Conservation (phyloP, 2,329 filamentous ascomycete species). For the Diaporthe ilicicola region DNA sequence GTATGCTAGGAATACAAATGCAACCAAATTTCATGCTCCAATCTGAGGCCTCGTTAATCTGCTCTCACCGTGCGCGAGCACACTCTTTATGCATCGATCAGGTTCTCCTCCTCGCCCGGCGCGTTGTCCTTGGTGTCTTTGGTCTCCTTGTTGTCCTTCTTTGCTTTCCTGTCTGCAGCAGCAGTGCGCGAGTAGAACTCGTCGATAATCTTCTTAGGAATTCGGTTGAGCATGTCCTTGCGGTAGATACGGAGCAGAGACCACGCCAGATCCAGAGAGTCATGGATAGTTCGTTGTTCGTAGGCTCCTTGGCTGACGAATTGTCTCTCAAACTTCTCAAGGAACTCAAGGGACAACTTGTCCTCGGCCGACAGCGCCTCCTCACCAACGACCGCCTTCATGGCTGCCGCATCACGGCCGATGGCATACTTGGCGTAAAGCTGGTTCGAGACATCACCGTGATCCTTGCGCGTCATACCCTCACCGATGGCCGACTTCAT, state of each 20-base stretch:
- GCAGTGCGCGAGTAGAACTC: slow-evolving; percentile 81
- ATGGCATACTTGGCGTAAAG: slow-evolving; percentile 99
- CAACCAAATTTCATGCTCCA: slow-evolving; percentile 27
- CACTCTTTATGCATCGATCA: slow-evolving; percentile 46
- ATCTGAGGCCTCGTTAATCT: slow-evolving; percentile 20
- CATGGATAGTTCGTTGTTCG: slow-evolving; percentile 89
- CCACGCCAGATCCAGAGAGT: slow-evolving; percentile 96
- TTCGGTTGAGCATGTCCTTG: slow-evolving; percentile 97
- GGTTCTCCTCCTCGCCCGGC: slow-evolving; percentile 43
- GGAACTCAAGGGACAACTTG: slow-evolving; percentile 97
- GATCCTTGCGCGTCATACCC: slow-evolving; percentile 94
- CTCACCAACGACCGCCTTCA: slow-evolving; percentile 99
- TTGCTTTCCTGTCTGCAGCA: slow-evolving; percentile 66
- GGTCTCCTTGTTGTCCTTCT: slow-evolving; percentile 59
- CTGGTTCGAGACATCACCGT: slow-evolving; percentile 99
- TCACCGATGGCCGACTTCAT: slow-evolving; percentile 99
- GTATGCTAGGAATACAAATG: slow-evolving; percentile 33
- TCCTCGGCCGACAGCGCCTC: slow-evolving; percentile 95
- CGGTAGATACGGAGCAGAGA: slow-evolving; percentile 96
- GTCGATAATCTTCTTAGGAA: slow-evolving; percentile 82
- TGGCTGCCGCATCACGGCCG: slow-evolving; percentile 95
- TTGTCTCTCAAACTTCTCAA: slow-evolving; percentile 96
- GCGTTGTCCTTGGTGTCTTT: slow-evolving; percentile 39
- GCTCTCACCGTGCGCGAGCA: not conserved
- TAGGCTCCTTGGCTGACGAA: slow-evolving; percentile 95